Percentiles rank a stretch among this genome's conserved stretches.
These are phyloP conservation scores for Fusarium newnesense DNA, from an alignment of 2,329 filamentous ascomycete species.

Conservation along the genomic window DNA sequence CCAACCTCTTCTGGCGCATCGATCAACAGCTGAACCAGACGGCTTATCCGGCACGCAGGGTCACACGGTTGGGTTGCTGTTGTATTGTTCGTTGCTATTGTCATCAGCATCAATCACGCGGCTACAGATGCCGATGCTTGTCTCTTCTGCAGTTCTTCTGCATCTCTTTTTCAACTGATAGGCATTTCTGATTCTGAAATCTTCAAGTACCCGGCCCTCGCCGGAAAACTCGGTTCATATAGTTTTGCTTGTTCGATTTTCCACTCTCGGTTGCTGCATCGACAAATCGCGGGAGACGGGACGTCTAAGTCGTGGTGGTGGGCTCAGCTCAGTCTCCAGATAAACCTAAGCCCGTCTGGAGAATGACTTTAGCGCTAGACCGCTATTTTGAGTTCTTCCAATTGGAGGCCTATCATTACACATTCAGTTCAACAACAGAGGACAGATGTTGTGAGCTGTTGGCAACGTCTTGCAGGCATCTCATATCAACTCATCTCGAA, in stretches of 20 bases:
- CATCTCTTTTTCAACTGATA: not conserved
- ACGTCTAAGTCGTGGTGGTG: slow-evolving; percentile 32
- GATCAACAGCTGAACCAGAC: slow-evolving; percentile 14
- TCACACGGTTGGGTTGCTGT: slow-evolving; percentile 11
- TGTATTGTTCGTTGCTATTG: slow-evolving; percentile 12
- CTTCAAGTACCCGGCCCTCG: not conserved
- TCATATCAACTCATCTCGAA: not conserved
- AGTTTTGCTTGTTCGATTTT: slow-evolving; percentile 13
- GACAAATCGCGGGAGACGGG: slow-evolving; percentile 33
- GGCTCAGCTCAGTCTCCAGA: slow-evolving; percentile 26
- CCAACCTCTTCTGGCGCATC: slow-evolving; percentile 6
- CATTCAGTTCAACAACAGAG: slow-evolving; percentile 22
- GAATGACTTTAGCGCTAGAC: slow-evolving; percentile 32
- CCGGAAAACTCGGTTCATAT: slow-evolving; percentile 10
- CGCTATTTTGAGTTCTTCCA: slow-evolving; percentile 47
- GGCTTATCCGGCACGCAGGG: slow-evolving; percentile 5
- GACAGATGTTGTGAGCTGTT: slow-evolving; percentile 5
- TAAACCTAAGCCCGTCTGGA: slow-evolving; percentile 7
- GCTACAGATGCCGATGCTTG: not conserved
- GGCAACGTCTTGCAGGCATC: not conserved
- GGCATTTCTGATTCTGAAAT: not conserved
- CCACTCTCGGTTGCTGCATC: slow-evolving; percentile 27
- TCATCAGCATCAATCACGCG: slow-evolving; percentile 39
- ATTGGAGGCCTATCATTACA: slow-evolving; percentile 48
- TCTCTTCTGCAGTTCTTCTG: not conserved